Conservation (phyloP, 2,329 filamentous ascomycete species). For the Hortaea werneckii region DNA sequence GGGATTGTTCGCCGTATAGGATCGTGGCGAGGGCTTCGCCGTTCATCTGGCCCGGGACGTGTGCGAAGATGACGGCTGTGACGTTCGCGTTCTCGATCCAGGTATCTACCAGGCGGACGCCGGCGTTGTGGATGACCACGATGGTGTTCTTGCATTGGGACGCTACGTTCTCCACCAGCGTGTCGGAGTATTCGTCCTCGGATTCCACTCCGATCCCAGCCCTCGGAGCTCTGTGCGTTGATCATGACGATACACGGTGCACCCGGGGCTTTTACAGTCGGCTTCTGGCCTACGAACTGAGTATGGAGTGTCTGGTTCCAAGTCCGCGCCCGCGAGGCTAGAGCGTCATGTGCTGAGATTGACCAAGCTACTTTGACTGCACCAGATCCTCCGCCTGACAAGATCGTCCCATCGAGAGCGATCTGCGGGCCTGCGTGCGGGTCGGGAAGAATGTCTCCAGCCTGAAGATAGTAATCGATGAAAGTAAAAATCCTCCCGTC, state of each 20-base stretch:
- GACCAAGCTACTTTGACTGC: too few species aligned
- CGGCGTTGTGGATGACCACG: constrained; percentile 37
- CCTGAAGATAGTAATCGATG: constrained; percentile 3
- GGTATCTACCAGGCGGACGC: constrained; percentile 21
- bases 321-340: too few species aligned
- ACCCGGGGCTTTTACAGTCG: constrained; percentile 8
- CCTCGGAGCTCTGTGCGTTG: constrained; percentile 21
- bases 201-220: constrained; percentile 16
- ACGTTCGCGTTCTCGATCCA: constrained; percentile 23
- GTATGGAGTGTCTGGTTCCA: too few species aligned
- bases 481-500: background rate
- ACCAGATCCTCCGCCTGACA: too few species aligned
- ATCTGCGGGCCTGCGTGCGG: background rate
- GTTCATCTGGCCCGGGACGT: constrained; percentile 22
- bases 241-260: constrained; percentile 25
- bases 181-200: constrained; percentile 16
- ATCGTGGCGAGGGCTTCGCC: constrained; percentile 18
- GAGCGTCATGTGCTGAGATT: too few species aligned
- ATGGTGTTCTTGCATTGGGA: constrained; percentile 40
- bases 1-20: constrained; percentile 20
- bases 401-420: too few species aligned
- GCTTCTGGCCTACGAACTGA: constrained; percentile 10
- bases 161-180: constrained; percentile 19
- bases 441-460: constrained; percentile 2
- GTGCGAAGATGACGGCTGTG: constrained; percentile 21